Evolutionary conservation across 768 basidiomycete genomes (phyloP).

Genomic region (Collybia sp.): DNA sequence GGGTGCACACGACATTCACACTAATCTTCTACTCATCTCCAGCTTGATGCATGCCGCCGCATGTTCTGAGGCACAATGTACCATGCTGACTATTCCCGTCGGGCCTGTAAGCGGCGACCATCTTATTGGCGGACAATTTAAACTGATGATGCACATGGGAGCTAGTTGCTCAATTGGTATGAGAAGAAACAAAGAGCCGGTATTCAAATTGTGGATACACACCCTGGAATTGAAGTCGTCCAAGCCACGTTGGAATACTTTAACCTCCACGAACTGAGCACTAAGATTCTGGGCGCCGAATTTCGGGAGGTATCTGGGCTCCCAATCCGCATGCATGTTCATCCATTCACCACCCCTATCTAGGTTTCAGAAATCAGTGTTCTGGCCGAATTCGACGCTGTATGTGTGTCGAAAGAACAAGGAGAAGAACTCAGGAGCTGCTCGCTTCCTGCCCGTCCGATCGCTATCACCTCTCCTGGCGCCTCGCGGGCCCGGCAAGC

Average conservation of each 20-base stretch:
- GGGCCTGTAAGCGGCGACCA: conserved; percentile 33
- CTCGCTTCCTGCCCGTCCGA: conserved; percentile 20
- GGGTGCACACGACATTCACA: conserved; percentile 32
- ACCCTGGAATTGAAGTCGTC: conserved; percentile 43
- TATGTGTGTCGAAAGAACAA: conserved; percentile 36
- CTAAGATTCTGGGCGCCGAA: conserved; percentile 35
- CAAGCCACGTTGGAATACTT: conserved; percentile 42
- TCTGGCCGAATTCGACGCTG: conserved; percentile 36
- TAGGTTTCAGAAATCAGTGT: conserved; percentile 39
- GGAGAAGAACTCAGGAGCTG: conserved; percentile 27
- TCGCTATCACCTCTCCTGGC: conserved; percentile 20
- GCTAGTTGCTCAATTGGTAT: conserved; percentile 37
- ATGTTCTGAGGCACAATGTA: conserved; percentile 48
- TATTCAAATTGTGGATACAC: conserved; percentile 18
- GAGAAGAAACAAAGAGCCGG: conserved; percentile 26
- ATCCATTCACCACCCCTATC: conserved; percentile 7
- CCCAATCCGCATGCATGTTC: conserved; percentile 1
- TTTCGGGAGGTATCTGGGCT: conserved; percentile 32
- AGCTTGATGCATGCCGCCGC: conserved; percentile 49
- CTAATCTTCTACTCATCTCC: conserved; percentile 50
- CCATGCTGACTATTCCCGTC: conserved; percentile 45
- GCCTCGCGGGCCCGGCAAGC: conserved; percentile 30
- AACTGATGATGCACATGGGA: conserved; percentile 1
- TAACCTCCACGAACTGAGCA: conserved; percentile 29
- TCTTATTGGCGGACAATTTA: background rate